These are phyloP conservation scores for Metschnikowia kunwiensis DNA, from an alignment of 805 yeast genomes.

Conservation along the genomic window DNA sequence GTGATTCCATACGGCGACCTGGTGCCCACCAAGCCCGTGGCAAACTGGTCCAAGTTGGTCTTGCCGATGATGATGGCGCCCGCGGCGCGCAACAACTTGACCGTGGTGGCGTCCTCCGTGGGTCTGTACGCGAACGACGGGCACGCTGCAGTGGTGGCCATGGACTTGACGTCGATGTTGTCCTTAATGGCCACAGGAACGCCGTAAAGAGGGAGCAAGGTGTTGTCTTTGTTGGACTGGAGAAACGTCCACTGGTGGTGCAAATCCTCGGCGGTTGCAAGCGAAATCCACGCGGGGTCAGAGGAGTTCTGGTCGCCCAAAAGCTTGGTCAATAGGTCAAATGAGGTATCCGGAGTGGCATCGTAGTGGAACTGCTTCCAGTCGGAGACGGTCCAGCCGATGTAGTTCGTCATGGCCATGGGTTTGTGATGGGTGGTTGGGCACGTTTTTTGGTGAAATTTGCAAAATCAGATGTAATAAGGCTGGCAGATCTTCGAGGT, in stretches of 20 bases:
- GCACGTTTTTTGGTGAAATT: too few species aligned
- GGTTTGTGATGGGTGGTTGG: too few species aligned
- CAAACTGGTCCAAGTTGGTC: slow-evolving; percentile 95
- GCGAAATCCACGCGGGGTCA: slow-evolving; percentile 92
- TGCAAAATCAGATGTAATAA: too few species aligned
- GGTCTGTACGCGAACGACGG: slow-evolving; percentile 78
- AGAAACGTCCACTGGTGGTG: slow-evolving; percentile 75
- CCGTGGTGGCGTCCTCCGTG: slow-evolving; percentile 69
- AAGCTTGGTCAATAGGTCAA: slow-evolving; percentile 43
- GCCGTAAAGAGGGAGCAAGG: slow-evolving; percentile 72
- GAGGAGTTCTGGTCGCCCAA: slow-evolving; percentile 49
- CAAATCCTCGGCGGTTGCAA: slow-evolving; percentile 61
- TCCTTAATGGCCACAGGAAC: slow-evolving; percentile 95
- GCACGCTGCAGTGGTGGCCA: slow-evolving; percentile 92
- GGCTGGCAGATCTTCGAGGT: too few species aligned
- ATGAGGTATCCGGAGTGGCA: slow-evolving; percentile 61
- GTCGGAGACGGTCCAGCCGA: slow-evolving; percentile 78
- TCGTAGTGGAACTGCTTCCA: slow-evolving; percentile 71
- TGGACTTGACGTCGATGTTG: slow-evolving; percentile 82
- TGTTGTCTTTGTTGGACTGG: slow-evolving; percentile 56
- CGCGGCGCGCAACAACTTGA: slow-evolving; percentile 66
- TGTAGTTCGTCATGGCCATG: slow-evolving; percentile 7
- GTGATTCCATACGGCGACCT: slow-evolving; percentile 94
- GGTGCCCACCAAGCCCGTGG: slow-evolving; percentile 94
- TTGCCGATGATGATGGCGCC: slow-evolving; percentile 95